Evolutionary conservation across 2,329 filamentous ascomycete genomes (phyloP).

Genomic region (Clarireedia homoeocarpa): DNA sequence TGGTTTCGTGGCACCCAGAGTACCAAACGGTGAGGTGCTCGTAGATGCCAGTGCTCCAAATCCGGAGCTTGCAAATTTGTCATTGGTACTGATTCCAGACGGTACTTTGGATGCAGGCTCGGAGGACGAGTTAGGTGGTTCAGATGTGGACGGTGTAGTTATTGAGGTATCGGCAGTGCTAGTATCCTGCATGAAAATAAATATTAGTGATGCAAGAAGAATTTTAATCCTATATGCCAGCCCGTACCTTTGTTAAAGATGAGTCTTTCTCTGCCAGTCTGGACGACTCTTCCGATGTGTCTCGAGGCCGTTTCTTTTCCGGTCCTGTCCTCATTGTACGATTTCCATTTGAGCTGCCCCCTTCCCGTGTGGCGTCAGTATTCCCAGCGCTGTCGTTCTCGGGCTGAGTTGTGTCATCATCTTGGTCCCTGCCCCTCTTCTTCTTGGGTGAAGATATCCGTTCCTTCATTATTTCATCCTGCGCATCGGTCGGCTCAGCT

Average conservation of each 20-base stretch:
- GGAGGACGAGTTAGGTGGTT: constrained; percentile 9
- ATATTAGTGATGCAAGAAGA: not conserved
- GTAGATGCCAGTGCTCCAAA: constrained; percentile 59
- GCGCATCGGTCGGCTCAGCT: constrained; percentile 31
- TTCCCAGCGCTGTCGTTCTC: constrained; percentile 30
- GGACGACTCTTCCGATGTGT: constrained; percentile 29
- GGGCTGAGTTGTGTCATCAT: constrained; percentile 38
- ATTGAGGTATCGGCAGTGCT: constrained; percentile 4
- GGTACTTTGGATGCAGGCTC: constrained; percentile 13
- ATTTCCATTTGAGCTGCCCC: constrained; percentile 31
- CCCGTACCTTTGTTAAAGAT: constrained; percentile 17
- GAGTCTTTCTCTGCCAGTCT: constrained; percentile 20
- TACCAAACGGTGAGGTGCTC: constrained; percentile 55
- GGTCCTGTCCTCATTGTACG: constrained; percentile 43
- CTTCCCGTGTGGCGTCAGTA: constrained; percentile 34
- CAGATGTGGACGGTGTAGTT: constrained; percentile 2
- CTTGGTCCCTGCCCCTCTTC: constrained; percentile 41
- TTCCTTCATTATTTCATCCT: constrained; percentile 39
- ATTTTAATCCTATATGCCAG: not conserved
- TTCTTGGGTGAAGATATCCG: constrained; percentile 55
- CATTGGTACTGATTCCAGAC: constrained; percentile 18
- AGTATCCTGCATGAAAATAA: constrained; percentile 9
- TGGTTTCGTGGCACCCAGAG: constrained; percentile 41
- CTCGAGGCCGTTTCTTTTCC: constrained; percentile 57
- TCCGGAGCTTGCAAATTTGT: constrained; percentile 56